Evolutionary conservation across 2,329 filamentous ascomycete species (phyloP).

Genomic region (Pestalotiopsis fici): DNA sequence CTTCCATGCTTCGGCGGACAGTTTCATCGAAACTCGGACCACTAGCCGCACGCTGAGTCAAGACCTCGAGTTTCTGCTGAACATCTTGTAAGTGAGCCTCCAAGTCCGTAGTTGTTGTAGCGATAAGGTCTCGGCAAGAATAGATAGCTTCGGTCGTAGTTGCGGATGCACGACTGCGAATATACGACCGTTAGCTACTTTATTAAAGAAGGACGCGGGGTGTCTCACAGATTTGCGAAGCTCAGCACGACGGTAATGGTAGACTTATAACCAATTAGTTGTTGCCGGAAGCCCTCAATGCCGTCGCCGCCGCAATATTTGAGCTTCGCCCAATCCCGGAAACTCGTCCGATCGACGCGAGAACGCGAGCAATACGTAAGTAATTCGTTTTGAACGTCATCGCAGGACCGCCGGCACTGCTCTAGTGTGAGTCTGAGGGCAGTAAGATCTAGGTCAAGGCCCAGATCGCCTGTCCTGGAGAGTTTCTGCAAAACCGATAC

Average conservation of each 20-base stretch:
- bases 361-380: conserved; percentile 6
- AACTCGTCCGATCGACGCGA: not conserved
- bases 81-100: not conserved
- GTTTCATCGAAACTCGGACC: not conserved
- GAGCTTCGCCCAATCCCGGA: conserved; percentile 7
- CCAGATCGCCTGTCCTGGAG: conserved; percentile 22
- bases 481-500: conserved; percentile 35
- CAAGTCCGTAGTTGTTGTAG: not conserved
- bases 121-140: not conserved
- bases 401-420: conserved; percentile 1
- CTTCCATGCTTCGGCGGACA: not conserved
- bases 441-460: not conserved
- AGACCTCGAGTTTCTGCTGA: not conserved
- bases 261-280: conserved; percentile 4
- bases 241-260: conserved; percentile 2
- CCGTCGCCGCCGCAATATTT: conserved; percentile 7
- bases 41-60: not conserved
- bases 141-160: not conserved
- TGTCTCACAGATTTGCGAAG: conserved; percentile 5
- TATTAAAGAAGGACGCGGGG: not conserved
- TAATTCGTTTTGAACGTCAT: not conserved
- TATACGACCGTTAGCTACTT: not conserved
- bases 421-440: conserved; percentile 1
- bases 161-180: not conserved
- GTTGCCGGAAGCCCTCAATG: conserved; percentile 6